Evolutionary conservation across 1,284 basidiomycete genomes (phyloP), one percentile per base, ranked within the genome.

Genomic region (Waitea zeae): DNA sequence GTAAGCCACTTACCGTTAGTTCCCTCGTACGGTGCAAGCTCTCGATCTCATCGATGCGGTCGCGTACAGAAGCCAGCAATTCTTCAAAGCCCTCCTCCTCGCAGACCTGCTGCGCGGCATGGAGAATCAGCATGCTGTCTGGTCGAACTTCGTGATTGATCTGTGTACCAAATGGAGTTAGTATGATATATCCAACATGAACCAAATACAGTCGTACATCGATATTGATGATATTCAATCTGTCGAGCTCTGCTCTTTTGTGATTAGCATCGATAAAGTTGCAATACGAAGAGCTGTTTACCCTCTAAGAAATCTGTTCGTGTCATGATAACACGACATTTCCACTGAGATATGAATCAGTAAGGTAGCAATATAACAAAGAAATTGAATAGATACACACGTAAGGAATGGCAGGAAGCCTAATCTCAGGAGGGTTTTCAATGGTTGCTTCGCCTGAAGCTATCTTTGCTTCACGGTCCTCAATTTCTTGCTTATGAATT

Each of bases 311-410:
- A 88, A 52, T 87, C 84, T 2, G 81, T 59, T 19, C 83, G 59
- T 0, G 82, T 87, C 83, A 84, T 87, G 35, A 88, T 74, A 48
- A 79, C 70, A 24, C 72, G 58, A 49, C 72, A 77, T 45, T 59
- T 59, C 56, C 68, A 69, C 72, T 76, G 37, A 15, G 27, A 20
- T 12, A 22, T 18, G 38, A 33, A 40, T 41, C 22, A 20, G 20
- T 35, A 31, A 36, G 35, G 7, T 19, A 15, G 28, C 20, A 34
- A 13, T 30, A 22, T 28, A 13, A 35, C 22, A 17, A 18, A 39
- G 34, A 33, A 30, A n/a, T 26, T 26, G 17, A 15, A 22, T 33
- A 42, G 26, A 14, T 9, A 46, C 65, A 39, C 39, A 73, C 73
- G 49, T 71, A 80, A 24, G 75, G 64, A 40, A 81, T 69, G 12